Conservation (phyloP, 2,329 filamentous ascomycete genomes). For the Tolypocladium ovalisporum region DNA sequence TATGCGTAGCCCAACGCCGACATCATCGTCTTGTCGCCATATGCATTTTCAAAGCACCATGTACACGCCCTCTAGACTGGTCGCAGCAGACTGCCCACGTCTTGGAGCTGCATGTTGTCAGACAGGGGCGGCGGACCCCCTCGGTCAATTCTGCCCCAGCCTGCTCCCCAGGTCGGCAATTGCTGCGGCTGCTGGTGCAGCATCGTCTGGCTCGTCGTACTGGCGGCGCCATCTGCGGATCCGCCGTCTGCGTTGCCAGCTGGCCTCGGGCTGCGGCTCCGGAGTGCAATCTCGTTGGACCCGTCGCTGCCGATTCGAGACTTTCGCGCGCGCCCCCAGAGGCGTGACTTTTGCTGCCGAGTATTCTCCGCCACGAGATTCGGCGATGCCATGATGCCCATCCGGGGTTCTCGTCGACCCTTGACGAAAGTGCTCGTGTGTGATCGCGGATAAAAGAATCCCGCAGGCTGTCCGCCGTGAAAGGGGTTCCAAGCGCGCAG, state of each 20-base stretch:
- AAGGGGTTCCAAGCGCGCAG: slow-evolving; percentile 34
- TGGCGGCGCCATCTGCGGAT: background rate
- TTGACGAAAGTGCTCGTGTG: slow-evolving; percentile 13
- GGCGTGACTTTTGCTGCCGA: slow-evolving; percentile 11
- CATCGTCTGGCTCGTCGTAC: slow-evolving; percentile 1
- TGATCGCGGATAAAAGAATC: slow-evolving; percentile 34
- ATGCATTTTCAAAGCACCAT: background rate
- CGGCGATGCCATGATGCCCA: slow-evolving; percentile 33
- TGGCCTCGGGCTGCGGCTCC: slow-evolving; percentile 11
- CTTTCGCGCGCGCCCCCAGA: slow-evolving; percentile 18
- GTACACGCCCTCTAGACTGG: background rate
- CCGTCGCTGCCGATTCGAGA: slow-evolving; percentile 15
- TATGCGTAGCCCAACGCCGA: background rate
- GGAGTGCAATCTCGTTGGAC: slow-evolving; percentile 21
- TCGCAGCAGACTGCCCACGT: slow-evolving; percentile 20
- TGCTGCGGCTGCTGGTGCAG: slow-evolving; percentile 6
- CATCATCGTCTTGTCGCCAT: background rate
- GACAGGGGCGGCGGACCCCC: slow-evolving; percentile 10
- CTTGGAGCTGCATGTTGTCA: slow-evolving; percentile 16
- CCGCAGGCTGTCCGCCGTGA: slow-evolving; percentile 37
- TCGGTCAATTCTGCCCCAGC: slow-evolving; percentile 20
- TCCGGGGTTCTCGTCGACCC: slow-evolving; percentile 17
- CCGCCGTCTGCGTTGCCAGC: background rate
- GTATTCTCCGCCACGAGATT: slow-evolving; percentile 20
- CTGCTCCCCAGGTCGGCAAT: slow-evolving; percentile 14